Evolutionary conservation across 2,329 filamentous ascomycete genomes (phyloP), one percentile per base, ranked within the genome.

Genomic region (Penicillium sp.): DNA sequence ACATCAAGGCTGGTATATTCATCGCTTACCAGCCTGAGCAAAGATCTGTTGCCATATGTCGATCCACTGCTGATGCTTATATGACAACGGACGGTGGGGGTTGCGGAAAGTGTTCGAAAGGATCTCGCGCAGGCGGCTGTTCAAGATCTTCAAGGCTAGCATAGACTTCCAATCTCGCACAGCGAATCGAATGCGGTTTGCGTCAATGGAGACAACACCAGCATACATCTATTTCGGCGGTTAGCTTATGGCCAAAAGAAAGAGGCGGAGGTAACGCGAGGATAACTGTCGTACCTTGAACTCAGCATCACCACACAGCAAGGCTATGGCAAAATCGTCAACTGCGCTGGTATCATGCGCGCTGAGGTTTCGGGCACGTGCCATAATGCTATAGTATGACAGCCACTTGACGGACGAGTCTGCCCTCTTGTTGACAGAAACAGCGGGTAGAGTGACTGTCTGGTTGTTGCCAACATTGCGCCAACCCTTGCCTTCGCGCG

Each of bases 341-440:
- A 88, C 86, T 1, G 87, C 84, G 12, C 87, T 90, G 3, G 90
- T 95, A 69, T 96, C 91, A 62, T 97, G 92, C 0, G 94, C 94
- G 61, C 96, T 95, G 62, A 93, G 90, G 65, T 70, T 79, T 78
- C 82, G 82, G 82, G 86, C 90, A 76, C 79, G 91, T 3, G 89
- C 88, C 90, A 97, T 96, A 60, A 97, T 96, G 71, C 96, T 89
- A 75, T 97, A 97, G 72, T 96, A 99, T 0, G 90, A 94, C 42
- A 99, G 77, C 86, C 90, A 97, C 67, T 86, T 87, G 38, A 91
- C 77, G 39, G 68, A 60, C 1, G 60, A 39, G n/a, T 74, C 72
- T 6, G 69, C 60, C 12, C 80, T 82, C 68, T 91, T 91, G 72
- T 97, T 97, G 61, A 99, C 90, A 1, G 91, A 96, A 0, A 88